Percentiles rank a stretch among this genome's conserved stretches.
phyloP scores from a whole-genome alignment of 805 yeast species.

The Sungouiella blattae region DNA sequence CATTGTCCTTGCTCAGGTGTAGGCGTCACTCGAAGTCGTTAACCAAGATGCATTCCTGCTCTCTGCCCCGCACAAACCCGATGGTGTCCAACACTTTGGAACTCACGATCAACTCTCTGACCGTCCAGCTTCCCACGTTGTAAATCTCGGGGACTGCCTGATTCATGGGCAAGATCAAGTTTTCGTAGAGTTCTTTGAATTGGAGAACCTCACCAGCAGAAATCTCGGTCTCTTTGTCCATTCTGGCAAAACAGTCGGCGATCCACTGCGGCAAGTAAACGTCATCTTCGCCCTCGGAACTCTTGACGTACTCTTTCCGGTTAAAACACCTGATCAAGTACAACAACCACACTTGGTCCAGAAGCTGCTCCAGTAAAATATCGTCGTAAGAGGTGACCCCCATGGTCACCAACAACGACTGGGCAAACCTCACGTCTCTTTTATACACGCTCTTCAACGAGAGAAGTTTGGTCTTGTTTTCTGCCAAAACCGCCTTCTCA shows the following conservation, averaged over 20 bases:
- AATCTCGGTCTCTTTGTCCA: conserved; percentile 36
- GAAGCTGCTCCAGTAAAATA: conserved; percentile 42
- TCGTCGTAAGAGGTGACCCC: conserved; percentile 57
- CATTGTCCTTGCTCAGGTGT: not conserved
- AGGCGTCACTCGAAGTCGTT: conserved; percentile 4
- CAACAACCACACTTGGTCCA: conserved; percentile 57
- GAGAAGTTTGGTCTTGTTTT: conserved; percentile 42
- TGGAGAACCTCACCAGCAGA: conserved; percentile 54
- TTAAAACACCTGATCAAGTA: conserved; percentile 63
- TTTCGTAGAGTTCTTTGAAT: conserved; percentile 49
- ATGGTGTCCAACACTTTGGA: conserved; percentile 50
- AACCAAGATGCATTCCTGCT: conserved; percentile 42
- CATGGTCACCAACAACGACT: conserved; percentile 51
- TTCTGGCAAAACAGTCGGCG: conserved; percentile 31
- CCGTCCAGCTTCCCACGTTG: conserved; percentile 47
- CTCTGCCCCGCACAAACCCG: conserved; percentile 45
- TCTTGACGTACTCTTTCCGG: conserved; percentile 24
- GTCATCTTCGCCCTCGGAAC: conserved; percentile 24
- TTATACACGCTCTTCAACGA: conserved; percentile 59
- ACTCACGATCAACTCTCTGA: conserved; percentile 46
- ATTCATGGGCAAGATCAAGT: conserved; percentile 48
- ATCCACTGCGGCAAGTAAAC: conserved; percentile 53
- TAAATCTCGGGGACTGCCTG: conserved; percentile 56
- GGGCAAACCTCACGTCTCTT: conserved; percentile 50
- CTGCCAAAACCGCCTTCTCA: conserved; percentile 45